phyloP scores from a whole-genome alignment of 306 rosid species.

The Cajanus cajan region DNA sequence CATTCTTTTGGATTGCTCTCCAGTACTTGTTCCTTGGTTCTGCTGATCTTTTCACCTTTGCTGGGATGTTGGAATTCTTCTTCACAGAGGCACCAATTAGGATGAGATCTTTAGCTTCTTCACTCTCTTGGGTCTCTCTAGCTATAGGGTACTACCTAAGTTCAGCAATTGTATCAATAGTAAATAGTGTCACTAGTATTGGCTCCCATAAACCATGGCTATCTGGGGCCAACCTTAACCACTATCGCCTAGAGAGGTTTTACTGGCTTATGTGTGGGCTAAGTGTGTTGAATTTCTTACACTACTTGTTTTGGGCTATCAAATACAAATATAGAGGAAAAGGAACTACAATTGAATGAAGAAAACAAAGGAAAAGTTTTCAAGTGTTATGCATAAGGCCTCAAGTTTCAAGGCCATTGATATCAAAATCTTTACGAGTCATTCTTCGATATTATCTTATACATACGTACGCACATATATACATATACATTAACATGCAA shows the following conservation, averaged over 20 bases:
- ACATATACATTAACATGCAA: no score
- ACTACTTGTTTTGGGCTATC: constrained; percentile 80
- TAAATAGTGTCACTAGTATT: constrained; percentile 58
- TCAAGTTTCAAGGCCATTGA: not conserved
- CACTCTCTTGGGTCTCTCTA: constrained; percentile 85
- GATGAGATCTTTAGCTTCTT: constrained; percentile 92
- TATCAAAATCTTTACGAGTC: not conserved
- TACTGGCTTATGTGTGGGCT: constrained; percentile 96
- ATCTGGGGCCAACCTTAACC: constrained; percentile 63
- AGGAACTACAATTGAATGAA: constrained; percentile 22
- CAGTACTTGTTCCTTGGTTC: constrained; percentile 90
- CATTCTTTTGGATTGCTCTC: constrained; percentile 84
- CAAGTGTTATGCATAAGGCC: not conserved
- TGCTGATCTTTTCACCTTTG: constrained; percentile 91
- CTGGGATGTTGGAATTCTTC: constrained; percentile 87
- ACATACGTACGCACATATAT: no score
- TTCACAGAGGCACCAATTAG: constrained; percentile 85
- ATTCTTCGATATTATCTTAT: not conserved
- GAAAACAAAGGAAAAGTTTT: not conserved
- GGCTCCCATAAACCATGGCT: constrained; percentile 64
- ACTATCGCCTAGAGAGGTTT: constrained; percentile 77
- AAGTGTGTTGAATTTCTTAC: constrained; percentile 78
- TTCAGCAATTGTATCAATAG: constrained; percentile 70
- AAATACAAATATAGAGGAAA: constrained; percentile 62
- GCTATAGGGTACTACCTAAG: constrained; percentile 88